A percentile compares a stretch with the other conserved stretches of the same genome.
phyloP scores from a whole-genome alignment of 352 stramenopile genomes.

The Peronospora destructor region DNA sequence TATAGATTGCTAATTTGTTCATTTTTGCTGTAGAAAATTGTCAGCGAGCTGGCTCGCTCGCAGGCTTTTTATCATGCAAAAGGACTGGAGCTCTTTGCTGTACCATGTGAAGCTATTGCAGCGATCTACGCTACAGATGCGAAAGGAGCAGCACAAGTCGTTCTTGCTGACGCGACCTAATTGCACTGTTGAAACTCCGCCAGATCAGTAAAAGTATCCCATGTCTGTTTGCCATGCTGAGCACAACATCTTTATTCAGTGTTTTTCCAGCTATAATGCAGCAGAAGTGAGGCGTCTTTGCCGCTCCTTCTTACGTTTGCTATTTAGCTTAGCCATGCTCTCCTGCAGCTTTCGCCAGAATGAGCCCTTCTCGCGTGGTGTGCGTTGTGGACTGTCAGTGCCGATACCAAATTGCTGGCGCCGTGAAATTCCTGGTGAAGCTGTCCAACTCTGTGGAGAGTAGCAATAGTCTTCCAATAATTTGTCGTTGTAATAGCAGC shows the following conservation, averaged over 20 bases:
- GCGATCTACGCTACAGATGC: conserved; percentile 24
- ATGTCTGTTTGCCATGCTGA: neutral
- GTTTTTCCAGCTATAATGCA: conserved; percentile 11
- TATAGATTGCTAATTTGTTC: too few species aligned
- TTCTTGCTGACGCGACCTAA: conserved; percentile 8
- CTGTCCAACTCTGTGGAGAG: conserved; percentile 79
- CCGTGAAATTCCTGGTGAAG: conserved; percentile 56
- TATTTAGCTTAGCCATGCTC: conserved; percentile 57
- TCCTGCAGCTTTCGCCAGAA: conserved; percentile 76
- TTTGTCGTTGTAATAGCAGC: conserved; percentile 71
- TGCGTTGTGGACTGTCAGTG: conserved; percentile 40
- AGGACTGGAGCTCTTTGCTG: conserved; percentile 59
- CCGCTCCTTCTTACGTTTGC: conserved; percentile 47
- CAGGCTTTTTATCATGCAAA: conserved; percentile 75
- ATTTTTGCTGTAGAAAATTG: conserved; percentile 44
- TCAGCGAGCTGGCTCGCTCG: conserved; percentile 63
- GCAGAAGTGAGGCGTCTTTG: conserved; percentile 26
- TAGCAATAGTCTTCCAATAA: conserved; percentile 77
- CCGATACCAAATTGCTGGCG: conserved; percentile 71
- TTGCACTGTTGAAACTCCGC: neutral
- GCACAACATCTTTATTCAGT: neutral
- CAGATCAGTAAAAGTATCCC: neutral
- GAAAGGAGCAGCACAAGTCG: conserved; percentile 13
- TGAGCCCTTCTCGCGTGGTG: conserved; percentile 33
- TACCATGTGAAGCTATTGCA: conserved; percentile 42